Percentiles rank a stretch among this genome's conserved stretches.
These are phyloP conservation scores for Ceraceosorus bombacis DNA, from an alignment of 1,284 basidiomycete genomes.

Conservation along the genomic window DNA sequence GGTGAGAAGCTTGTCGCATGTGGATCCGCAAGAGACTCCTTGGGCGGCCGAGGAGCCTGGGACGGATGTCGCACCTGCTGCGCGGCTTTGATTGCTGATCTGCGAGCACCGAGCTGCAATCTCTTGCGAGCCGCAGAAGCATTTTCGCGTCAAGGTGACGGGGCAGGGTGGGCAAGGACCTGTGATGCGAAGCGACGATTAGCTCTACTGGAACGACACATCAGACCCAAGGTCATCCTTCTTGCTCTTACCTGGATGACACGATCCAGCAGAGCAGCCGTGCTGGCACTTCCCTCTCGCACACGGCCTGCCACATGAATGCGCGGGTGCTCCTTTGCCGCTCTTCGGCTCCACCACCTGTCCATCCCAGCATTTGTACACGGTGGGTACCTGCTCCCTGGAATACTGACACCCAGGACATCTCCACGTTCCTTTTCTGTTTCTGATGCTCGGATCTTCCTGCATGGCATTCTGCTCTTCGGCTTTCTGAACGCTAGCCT, in stretches of 20 bases:
- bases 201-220: not conserved
- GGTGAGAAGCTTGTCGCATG: conserved; percentile 34
- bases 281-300: conserved; percentile 35
- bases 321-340: conserved; percentile 26
- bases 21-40: conserved; percentile 36
- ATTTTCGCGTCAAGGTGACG: conserved; percentile 37
- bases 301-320: conserved; percentile 42
- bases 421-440: conserved; percentile 38
- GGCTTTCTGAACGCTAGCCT: conserved; percentile 39
- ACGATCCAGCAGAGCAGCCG: conserved; percentile 36
- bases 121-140: conserved; percentile 40
- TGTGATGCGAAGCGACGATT: not conserved
- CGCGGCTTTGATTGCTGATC: conserved; percentile 3
- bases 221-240: not conserved
- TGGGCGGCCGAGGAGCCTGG: not conserved
- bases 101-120: conserved; percentile 42
- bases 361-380: conserved; percentile 45
- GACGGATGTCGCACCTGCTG: too few relatives aligned
- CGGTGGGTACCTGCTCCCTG: conserved; percentile 33
- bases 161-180: conserved; percentile 44
- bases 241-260: conserved; percentile 30
- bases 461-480: conserved; percentile 46
- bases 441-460: conserved; percentile 39
- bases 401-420: conserved; percentile 46
- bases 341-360: conserved; percentile 28